phyloP scores from a whole-genome alignment of 2,329 filamentous ascomycete genomes.

The Dendrostoma leiphaemia region DNA sequence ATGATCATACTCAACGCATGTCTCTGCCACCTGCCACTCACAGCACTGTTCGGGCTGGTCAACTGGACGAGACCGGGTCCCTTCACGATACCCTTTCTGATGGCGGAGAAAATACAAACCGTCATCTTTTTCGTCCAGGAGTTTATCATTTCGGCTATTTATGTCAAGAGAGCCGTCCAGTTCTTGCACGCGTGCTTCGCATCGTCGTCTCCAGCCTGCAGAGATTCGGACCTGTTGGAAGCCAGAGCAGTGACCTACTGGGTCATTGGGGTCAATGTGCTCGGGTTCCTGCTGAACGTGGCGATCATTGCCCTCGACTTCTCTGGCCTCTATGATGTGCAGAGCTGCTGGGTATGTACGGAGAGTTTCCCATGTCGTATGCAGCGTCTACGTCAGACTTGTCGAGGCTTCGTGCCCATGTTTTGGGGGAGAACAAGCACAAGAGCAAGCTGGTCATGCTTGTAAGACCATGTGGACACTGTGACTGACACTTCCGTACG shows the following conservation, averaged over 20 bases:
- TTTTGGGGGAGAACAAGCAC: no score
- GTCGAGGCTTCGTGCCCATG: no score
- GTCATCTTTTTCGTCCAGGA: constrained; percentile 12
- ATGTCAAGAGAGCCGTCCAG: constrained; percentile 3
- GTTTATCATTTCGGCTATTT: constrained; percentile 11
- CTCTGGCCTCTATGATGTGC: constrained; percentile 11
- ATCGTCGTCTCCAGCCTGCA: no score
- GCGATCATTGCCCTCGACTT: constrained; percentile 16
- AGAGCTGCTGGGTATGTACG: constrained; percentile 3
- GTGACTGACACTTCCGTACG: no score
- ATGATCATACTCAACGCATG: constrained; percentile 52
- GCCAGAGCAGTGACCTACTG: constrained; percentile 26
- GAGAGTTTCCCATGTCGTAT: no score
- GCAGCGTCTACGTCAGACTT: no score
- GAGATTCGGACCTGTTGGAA: constrained; percentile 31
- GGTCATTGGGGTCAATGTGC: constrained; percentile 42
- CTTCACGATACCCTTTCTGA: constrained; percentile 34
- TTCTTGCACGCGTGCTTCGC: constrained; percentile 8
- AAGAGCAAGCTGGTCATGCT: no score
- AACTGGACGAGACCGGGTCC: constrained; percentile 32
- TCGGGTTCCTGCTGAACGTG: constrained; percentile 45
- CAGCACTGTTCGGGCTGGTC: constrained; percentile 45
- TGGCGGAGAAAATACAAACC: constrained; percentile 34
- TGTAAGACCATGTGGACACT: no score
- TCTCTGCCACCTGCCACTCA: constrained; percentile 48